phyloP scores from a whole-genome alignment of 2,329 filamentous ascomycete genomes.

The Sclerotinia nivalis region DNA sequence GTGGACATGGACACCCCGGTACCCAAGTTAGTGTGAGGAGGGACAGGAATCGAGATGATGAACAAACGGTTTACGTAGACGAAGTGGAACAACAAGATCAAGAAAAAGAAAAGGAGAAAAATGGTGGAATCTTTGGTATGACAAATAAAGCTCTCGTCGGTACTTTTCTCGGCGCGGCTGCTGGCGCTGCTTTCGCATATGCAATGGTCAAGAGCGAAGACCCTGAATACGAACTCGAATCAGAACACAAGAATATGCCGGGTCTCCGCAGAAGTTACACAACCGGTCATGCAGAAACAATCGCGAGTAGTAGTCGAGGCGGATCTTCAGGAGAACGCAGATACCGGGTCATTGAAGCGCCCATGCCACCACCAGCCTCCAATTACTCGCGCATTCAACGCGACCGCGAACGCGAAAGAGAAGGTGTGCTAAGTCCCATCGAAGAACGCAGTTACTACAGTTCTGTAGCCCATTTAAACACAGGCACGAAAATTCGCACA shows the following conservation, averaged over 20 bases:
- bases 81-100: slow-evolving; percentile 27
- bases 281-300: slow-evolving; percentile 11
- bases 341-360: slow-evolving; percentile 21
- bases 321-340: slow-evolving; percentile 6
- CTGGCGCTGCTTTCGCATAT: slow-evolving; percentile 75
- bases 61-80: slow-evolving; percentile 22
- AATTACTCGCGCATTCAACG: slow-evolving; percentile 12
- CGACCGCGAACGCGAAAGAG: slow-evolving; percentile 18
- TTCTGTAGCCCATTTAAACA: background rate
- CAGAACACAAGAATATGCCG: slow-evolving; percentile 2
- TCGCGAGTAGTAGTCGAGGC: slow-evolving; percentile 4
- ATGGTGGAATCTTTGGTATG: slow-evolving; percentile 41
- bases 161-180: slow-evolving; percentile 75
- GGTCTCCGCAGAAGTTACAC: slow-evolving; percentile 18
- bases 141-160: slow-evolving; percentile 68
- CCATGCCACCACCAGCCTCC: slow-evolving; percentile 18
- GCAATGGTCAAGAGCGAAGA: slow-evolving; percentile 64
- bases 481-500: slow-evolving; percentile 10
- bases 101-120: slow-evolving; percentile 20
- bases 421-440: slow-evolving; percentile 3
- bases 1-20: background rate
- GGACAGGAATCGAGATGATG: slow-evolving; percentile 14
- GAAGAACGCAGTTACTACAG: slow-evolving; percentile 20
- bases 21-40: slow-evolving; percentile 13
- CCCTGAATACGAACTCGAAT: slow-evolving; percentile 24